A percentile compares a stretch with the other conserved stretches of the same genome.
phyloP scores from a whole-genome alignment of 345 rosid genomes.

The Raphanus raphanistrum region DNA sequence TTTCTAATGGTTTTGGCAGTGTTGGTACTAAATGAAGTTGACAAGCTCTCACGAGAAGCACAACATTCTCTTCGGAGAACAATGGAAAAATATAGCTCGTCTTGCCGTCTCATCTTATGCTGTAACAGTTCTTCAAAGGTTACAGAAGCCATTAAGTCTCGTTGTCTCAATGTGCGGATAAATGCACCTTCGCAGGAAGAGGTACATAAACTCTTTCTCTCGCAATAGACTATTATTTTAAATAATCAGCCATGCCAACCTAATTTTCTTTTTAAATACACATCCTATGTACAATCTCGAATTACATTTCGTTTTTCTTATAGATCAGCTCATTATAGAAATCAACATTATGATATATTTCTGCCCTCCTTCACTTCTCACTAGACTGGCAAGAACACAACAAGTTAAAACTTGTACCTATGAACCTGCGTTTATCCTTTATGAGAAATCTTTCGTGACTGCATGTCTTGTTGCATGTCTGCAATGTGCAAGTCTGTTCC shows the following conservation, averaged over 20 bases:
- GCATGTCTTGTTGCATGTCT: not conserved
- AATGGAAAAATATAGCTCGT: constrained; percentile 96
- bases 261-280: not conserved
- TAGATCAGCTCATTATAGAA: not conserved
- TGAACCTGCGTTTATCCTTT: too few species aligned
- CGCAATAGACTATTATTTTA: not conserved
- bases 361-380: not conserved
- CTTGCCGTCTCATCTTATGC: constrained; percentile 86
- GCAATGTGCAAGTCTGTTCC: not conserved
- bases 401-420: not conserved
- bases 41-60: constrained; percentile 99
- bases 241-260: not conserved
- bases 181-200: constrained; percentile 89
- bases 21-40: constrained; percentile 93
- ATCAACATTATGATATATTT: not conserved
- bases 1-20: constrained; percentile 59
- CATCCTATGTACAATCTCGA: not conserved
- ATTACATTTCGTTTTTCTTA: not conserved
- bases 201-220: constrained; percentile 43
- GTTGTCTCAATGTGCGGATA: constrained; percentile 89
- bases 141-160: constrained; percentile 92
- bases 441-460: not conserved
- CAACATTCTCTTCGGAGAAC: constrained; percentile 98
- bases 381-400: not conserved
- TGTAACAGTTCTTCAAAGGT: constrained; percentile 97